Evolutionary conservation across 148 eudicot genomes (phyloP), one percentile per base, ranked within the genome.

Genomic region (Vaccinium myrtillus): DNA sequence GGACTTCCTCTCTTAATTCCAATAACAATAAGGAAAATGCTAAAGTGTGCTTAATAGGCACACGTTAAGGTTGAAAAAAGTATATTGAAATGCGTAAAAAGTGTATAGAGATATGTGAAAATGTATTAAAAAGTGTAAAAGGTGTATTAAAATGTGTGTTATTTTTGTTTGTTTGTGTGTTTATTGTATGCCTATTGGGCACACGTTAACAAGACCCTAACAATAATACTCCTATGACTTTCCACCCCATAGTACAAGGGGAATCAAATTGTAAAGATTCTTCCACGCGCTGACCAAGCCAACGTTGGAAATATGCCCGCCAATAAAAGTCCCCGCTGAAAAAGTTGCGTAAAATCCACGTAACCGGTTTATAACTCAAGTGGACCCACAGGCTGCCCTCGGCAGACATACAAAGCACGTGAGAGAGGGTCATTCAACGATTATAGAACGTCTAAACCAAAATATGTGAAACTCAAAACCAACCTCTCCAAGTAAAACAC

Each of bases 371-470:
- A 36, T 3, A 83, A 36, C 54, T 75, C 39, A 0, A 0, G 15
- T 39, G 75, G 81, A 18, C 81, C 85, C 85, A 77, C 85, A 46
- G 27, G 73, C 55, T 83, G 23, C 2, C 54, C 65, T 7, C 32
- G 36, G 4, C 71, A 80, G 12, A 8, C 11, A 53, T 53, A 53
- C 55, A 11, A 10, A 43, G 46, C 55, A 53, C 55, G 55, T 53
- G 55, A 53, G 55, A 53, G 55, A 53, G 13, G 0, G 55, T 53
- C 49, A 49, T 8, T 77, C 30, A 53, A 1, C 30, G 21, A 2
- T 23, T 3, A 0, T 18, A 1, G 16, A 78, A 30, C 43, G 39
- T 36, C 53, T 27, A 30, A 43, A 5, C 46, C 1, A 1, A 36
- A 25, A 18, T 12, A 5, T 1, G 0, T 0, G 4, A 65, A 63